Conservation (phyloP, 2,329 filamentous ascomycete species). For the Neofusicoccum sp. region DNA sequence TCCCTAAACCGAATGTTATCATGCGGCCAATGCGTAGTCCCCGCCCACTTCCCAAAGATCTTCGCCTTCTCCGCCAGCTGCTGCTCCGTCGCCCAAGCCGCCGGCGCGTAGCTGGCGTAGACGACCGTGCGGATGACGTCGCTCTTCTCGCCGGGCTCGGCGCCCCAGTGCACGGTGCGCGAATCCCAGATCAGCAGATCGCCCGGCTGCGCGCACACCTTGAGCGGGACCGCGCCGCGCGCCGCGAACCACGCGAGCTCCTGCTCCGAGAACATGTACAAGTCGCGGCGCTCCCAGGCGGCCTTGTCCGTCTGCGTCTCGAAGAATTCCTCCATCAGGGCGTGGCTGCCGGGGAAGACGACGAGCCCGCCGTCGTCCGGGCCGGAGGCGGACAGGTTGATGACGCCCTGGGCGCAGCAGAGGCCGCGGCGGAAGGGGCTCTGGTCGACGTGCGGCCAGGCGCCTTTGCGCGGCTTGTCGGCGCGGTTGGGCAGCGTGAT, state of each 20-base stretch:
- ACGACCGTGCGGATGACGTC: constrained; percentile 6
- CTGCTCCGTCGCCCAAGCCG: constrained; percentile 22
- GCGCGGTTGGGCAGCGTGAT: constrained; percentile 41
- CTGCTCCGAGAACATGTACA: constrained; percentile 34
- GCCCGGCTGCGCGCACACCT: constrained; percentile 47
- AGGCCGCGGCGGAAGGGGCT: constrained; percentile 46
- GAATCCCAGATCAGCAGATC: constrained; percentile 53
- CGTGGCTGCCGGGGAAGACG: constrained; percentile 37
- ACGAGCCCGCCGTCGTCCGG: constrained; percentile 43
- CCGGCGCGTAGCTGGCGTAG: constrained; percentile 25
- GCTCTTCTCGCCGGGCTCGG: constrained; percentile 22
- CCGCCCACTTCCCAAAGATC: constrained; percentile 21
- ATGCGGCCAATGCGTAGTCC: constrained; percentile 23
- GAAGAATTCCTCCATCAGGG: constrained; percentile 36
- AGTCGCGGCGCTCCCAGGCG: constrained; percentile 30
- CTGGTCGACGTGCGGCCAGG: constrained; percentile 42
- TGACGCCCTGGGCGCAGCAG: constrained; percentile 55
- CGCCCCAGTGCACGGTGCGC: constrained; percentile 34
- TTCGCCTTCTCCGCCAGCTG: constrained; percentile 24
- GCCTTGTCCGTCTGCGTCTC: constrained; percentile 35
- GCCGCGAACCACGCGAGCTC: constrained; percentile 47
- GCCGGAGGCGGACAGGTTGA: constrained; percentile 47
- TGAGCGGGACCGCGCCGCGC: constrained; percentile 42
- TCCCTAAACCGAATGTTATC: constrained; percentile 17
- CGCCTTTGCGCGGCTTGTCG: constrained; percentile 30